Evolutionary conservation across 108 stramenopile genomes (phyloP).

Genomic region (Cyclostephanos invisitatus): DNA sequence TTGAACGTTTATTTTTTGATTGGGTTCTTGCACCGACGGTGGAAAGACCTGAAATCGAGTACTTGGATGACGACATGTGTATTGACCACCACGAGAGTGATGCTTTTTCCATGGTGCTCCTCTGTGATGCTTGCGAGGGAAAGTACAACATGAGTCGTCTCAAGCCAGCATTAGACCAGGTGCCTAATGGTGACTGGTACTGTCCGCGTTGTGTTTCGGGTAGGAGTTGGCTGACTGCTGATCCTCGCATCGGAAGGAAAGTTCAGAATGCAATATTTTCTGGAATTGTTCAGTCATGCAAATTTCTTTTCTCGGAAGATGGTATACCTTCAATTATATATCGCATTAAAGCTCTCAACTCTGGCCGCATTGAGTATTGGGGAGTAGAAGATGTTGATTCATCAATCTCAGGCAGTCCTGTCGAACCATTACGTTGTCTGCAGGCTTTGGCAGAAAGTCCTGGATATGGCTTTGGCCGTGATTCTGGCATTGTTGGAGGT

Average conservation of each 20-base stretch:
- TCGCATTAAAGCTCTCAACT: slow-evolving; percentile 43
- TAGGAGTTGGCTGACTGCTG: slow-evolving; percentile 76
- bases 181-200: slow-evolving; percentile 89
- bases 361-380: slow-evolving; percentile 52
- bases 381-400: slow-evolving; percentile 63
- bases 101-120: slow-evolving; percentile 71
- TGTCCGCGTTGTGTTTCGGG: slow-evolving; percentile 80
- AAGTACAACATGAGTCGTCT: slow-evolving; percentile 86
- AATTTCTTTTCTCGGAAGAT: slow-evolving; percentile 30
- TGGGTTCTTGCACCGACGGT: slow-evolving; percentile 82
- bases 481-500: slow-evolving; percentile 55
- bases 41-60: slow-evolving; percentile 52
- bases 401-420: slow-evolving; percentile 54
- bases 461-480: slow-evolving; percentile 73
- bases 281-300: slow-evolving; percentile 42
- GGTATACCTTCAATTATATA: slow-evolving; percentile 54
- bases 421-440: slow-evolving; percentile 61
- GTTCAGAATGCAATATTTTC: slow-evolving; percentile 39
- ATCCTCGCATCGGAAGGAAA: slow-evolving; percentile 75
- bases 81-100: slow-evolving; percentile 73
- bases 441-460: slow-evolving; percentile 77
- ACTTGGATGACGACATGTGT: slow-evolving; percentile 86
- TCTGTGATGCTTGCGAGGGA: slow-evolving; percentile 92
- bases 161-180: slow-evolving; percentile 65
- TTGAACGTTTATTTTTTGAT: slow-evolving; percentile 84